Evolutionary conservation across 73 alveolate species (phyloP).

Genomic region (Paramecium tetraurelia): DNA sequence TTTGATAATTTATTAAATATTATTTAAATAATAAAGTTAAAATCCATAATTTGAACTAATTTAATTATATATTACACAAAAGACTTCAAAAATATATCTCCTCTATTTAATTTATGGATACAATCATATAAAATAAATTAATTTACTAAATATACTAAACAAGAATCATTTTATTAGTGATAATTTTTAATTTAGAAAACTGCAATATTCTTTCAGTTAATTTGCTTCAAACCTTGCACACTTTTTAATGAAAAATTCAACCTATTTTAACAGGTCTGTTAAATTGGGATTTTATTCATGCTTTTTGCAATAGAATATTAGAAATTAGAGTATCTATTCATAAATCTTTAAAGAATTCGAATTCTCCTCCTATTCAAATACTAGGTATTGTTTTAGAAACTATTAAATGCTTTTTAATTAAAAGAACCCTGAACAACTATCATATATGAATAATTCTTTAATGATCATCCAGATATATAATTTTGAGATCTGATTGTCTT

Average conservation of each 20-base stretch:
- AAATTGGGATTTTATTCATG: neutral
- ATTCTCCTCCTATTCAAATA: neutral
- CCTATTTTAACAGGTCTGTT: neutral
- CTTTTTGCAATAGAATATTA: neutral
- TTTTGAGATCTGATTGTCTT: neutral
- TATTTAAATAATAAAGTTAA: neutral
- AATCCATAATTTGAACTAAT: neutral
- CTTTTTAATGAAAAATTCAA: neutral
- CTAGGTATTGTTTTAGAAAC: neutral
- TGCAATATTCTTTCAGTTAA: neutral
- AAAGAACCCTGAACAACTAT: neutral
- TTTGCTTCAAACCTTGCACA: neutral
- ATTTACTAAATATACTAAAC: neutral
- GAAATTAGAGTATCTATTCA: neutral
- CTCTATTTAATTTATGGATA: neutral
- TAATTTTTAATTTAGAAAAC: neutral
- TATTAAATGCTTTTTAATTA: neutral
- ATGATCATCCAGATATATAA: neutral
- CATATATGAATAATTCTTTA: neutral
- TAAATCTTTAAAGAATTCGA: neutral
- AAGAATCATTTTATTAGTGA: neutral
- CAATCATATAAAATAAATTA: neutral
- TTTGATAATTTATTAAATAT: neutral
- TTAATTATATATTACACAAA: neutral
- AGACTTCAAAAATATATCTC: neutral